Conservation (phyloP, 2,329 filamentous ascomycete genomes). For the Sporothrix variecibatus region DNA sequence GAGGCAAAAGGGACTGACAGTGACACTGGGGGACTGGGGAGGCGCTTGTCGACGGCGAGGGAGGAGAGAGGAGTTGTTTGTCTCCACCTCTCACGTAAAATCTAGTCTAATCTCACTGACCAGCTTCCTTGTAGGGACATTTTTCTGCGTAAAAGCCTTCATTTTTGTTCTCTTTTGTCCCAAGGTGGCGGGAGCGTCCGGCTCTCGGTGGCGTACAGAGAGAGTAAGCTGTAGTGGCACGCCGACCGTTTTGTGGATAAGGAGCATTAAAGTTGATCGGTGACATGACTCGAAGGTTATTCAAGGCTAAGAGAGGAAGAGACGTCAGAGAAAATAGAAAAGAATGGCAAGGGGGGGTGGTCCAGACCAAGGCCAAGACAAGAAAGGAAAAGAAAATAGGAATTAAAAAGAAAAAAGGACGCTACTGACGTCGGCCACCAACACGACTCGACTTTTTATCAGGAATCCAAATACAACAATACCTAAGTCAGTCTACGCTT, state of each 20-base stretch:
- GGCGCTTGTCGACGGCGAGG: neutral
- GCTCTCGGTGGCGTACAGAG: slow-evolving; percentile 20
- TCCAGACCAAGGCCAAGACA: neutral
- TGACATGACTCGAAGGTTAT: slow-evolving; percentile 20
- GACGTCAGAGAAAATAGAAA: neutral
- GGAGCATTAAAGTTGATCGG: neutral
- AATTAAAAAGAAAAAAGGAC: neutral
- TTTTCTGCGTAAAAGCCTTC: neutral
- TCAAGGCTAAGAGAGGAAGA: neutral
- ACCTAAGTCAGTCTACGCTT: neutral
- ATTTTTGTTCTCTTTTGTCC: neutral
- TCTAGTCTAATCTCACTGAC: neutral
- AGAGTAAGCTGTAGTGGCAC: neutral
- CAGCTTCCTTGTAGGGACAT: neutral
- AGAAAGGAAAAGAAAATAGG: neutral
- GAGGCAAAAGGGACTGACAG: neutral
- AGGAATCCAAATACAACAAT: neutral
- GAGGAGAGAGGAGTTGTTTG: neutral
- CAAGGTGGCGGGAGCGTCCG: slow-evolving; percentile 11
- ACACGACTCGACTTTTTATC: neutral
- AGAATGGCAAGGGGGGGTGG: neutral
- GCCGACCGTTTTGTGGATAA: neutral
- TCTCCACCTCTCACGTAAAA: neutral
- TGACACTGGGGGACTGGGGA: neutral
- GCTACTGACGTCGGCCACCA: slow-evolving; percentile 7